Evolutionary conservation across 192 early-diverging fungal genomes (phyloP), one percentile per base, ranked within the genome.

Genomic region (Diversispora eburnea): DNA sequence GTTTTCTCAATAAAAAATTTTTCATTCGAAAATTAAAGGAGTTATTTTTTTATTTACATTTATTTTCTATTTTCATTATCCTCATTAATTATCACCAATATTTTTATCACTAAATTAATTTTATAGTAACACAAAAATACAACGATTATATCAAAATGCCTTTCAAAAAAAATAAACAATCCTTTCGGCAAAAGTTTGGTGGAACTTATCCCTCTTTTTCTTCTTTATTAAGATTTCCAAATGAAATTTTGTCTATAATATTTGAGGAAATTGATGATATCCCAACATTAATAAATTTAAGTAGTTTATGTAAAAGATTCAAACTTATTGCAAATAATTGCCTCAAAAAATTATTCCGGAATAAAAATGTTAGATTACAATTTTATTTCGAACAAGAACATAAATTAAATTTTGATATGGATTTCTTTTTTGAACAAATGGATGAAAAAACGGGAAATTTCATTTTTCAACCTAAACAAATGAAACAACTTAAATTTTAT

Each of bases 371-470:
- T 25, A 3, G 64, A 20, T 49, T 66, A 8, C 45, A 7, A 22
- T 19, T 66, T 22, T n/a, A 2, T 12, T 66, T 66, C 25, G 64
- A 42, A 48, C 64, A 66, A 66, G 64, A 66, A 66, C 64, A 66
- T 22, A 45, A 48, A 48, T 66, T 8, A 8, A 15, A 10, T 48
- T 66, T 45, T n/a, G 48, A 66, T 13, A 2, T 66, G 8, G 25
- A 17, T 7, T 46, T 66, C 15, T 12, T 12, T 22, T 48, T 66
- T 66, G 10, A 46, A 0, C 45, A 19, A 8, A 43, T 66, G 9
- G 22, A 66, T 25, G 9, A 46, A 49, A 5, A 51, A 25, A 66
- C 17, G 8, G 64, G 64, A 49, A 66, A 66, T 49, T 49, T 49
- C 6, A 46, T 66, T 48, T 66, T 66, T 22, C 8, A 66, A 48